These are phyloP conservation scores for Seminavis robusta DNA, from an alignment of 108 stramenopile species.

Conservation along the genomic window DNA sequence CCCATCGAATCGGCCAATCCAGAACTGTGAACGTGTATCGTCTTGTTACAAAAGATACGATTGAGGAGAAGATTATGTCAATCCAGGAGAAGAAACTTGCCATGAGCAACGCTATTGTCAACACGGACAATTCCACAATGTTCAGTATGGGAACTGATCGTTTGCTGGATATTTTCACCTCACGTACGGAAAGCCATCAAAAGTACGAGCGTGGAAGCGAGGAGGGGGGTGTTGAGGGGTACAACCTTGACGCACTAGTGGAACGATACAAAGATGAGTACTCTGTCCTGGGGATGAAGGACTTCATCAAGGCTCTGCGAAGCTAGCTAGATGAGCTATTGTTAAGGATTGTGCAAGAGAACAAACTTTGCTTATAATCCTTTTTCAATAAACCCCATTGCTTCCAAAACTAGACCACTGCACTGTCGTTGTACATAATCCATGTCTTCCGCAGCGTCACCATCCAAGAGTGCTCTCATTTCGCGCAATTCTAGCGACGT, in stretches of 20 bases:
- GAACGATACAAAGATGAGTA: slow-evolving; percentile 42
- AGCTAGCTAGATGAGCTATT: background rate
- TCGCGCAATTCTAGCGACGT: slow-evolving; percentile 20
- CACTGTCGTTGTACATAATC: slow-evolving; percentile 48
- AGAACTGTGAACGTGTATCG: slow-evolving; percentile 89
- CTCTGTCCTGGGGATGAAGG: background rate
- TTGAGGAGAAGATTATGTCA: slow-evolving; percentile 91
- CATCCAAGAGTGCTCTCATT: slow-evolving; percentile 32
- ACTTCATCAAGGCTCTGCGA: background rate
- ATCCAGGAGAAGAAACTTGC: slow-evolving; percentile 67
- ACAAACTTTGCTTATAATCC: slow-evolving; percentile 26
- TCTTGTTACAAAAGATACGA: slow-evolving; percentile 80
- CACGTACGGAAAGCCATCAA: slow-evolving; percentile 16
- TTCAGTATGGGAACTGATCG: slow-evolving; percentile 88
- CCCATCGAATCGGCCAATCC: slow-evolving; percentile 80
- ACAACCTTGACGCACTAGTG: slow-evolving; percentile 25
- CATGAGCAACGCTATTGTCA: slow-evolving; percentile 81
- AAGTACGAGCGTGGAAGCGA: background rate
- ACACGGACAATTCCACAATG: slow-evolving; percentile 83
- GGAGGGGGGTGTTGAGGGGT: background rate
- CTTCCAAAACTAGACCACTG: slow-evolving; percentile 66
- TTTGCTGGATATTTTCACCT: slow-evolving; percentile 77
- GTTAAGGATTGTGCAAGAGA: background rate
- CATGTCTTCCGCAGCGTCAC: slow-evolving; percentile 28
- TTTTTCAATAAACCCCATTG: slow-evolving; percentile 69